Evolutionary conservation across 768 basidiomycete genomes (phyloP).

Genomic region (Podaxis pistillaris): DNA sequence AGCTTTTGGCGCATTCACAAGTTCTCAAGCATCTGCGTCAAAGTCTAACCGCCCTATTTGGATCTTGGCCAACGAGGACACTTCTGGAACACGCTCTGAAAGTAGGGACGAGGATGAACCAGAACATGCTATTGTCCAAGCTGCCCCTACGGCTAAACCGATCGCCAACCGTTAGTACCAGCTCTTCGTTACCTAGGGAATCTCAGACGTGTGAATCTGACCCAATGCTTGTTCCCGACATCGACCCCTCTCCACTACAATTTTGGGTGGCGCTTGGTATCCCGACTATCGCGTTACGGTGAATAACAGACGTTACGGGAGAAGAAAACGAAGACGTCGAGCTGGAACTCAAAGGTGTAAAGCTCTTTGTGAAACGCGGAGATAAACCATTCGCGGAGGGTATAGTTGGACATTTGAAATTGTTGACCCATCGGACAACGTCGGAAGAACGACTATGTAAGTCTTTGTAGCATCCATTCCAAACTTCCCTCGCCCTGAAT

Average conservation of each 20-base stretch:
- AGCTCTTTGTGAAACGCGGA: conserved; percentile 58
- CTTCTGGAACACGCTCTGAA: neutral
- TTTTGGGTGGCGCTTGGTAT: too few relatives aligned
- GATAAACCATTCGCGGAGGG: conserved; percentile 56
- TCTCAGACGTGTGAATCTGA: conserved; percentile 11
- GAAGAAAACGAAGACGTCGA: conserved; percentile 62
- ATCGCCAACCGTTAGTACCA: conserved; percentile 30
- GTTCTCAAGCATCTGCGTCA: neutral
- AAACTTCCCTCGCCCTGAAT: neutral
- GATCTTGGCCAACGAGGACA: neutral
- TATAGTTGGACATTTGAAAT: conserved; percentile 59
- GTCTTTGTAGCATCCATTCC: conserved; percentile 21
- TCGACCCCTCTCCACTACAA: neutral
- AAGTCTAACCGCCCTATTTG: neutral
- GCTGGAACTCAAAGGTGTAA: conserved; percentile 59
- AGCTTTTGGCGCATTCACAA: conserved; percentile 4
- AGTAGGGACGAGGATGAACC: conserved; percentile 7
- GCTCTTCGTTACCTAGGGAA: neutral
- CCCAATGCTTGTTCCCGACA: conserved; percentile 11
- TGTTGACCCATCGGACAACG: conserved; percentile 45
- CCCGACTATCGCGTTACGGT: neutral
- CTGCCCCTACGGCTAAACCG: conserved; percentile 21
- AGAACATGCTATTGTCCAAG: conserved; percentile 23
- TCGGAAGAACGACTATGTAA: conserved; percentile 46
- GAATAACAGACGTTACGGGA: conserved; percentile 47